Conservation (phyloP, 208 protist genomes). For the Trichomonas gallinae region DNA sequence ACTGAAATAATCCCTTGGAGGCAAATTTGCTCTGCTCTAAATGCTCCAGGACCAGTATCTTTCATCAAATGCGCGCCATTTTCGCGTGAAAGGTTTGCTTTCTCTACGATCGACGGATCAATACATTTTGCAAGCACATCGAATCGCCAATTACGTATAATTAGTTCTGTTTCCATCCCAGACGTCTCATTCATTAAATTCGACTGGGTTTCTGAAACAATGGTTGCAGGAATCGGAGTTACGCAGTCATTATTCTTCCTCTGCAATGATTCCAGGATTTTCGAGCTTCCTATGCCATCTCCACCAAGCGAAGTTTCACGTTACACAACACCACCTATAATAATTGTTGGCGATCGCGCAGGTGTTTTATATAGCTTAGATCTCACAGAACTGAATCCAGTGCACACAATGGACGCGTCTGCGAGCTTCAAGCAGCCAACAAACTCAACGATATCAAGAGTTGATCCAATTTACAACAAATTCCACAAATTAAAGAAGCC, state of each 20-base stretch:
- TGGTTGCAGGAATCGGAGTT: not conserved
- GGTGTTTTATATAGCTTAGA: not conserved
- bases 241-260: not conserved
- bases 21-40: not conserved
- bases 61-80: not conserved
- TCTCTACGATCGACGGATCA: not conserved
- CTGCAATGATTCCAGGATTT: not conserved
- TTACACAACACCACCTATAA: not conserved
- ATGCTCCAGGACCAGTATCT: not conserved
- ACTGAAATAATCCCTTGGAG: not conserved
- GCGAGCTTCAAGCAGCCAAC: not conserved
- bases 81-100: not conserved
- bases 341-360: not conserved
- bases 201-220: not conserved
- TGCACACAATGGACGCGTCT: not conserved
- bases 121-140: not conserved
- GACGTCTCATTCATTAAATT: not conserved
- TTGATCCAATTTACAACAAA: not conserved
- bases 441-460: not conserved
- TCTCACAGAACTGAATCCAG: not conserved
- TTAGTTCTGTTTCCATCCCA: not conserved
- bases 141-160: not conserved
- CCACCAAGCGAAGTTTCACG: not conserved
- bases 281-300: not conserved
- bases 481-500: not conserved